These are phyloP conservation scores for Dactylellina parvicollis DNA, from an alignment of 2,329 filamentous ascomycete genomes.

Conservation along the genomic window DNA sequence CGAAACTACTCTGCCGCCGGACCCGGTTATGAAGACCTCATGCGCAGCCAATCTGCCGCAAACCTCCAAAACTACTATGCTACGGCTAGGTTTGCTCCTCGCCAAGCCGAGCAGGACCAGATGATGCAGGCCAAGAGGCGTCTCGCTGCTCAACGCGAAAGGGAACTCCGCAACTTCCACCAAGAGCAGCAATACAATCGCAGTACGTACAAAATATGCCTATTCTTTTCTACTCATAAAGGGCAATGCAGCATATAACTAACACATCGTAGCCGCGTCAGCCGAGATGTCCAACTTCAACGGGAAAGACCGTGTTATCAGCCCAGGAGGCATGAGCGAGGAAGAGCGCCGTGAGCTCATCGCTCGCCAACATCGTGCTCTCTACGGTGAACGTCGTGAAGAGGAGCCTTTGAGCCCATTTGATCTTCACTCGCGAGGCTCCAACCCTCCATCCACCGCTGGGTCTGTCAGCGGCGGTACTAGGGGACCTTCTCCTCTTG, in stretches of 20 bases:
- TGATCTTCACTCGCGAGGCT: slow-evolving; percentile 49
- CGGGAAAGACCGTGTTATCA: slow-evolving; percentile 86
- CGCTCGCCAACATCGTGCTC: slow-evolving; percentile 89
- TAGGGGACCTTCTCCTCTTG: slow-evolving; percentile 58
- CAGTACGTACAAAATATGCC: slow-evolving; percentile 74
- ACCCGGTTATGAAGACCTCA: slow-evolving; percentile 65
- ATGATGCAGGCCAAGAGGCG: slow-evolving; percentile 99
- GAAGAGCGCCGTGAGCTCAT: slow-evolving; percentile 96
- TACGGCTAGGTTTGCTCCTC: slow-evolving; percentile 88
- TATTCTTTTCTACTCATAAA: background rate
- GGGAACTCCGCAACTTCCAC: slow-evolving; percentile 99
- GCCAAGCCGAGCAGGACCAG: slow-evolving; percentile 92
- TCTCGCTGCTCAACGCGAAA: slow-evolving; percentile 98
- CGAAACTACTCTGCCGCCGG: slow-evolving; percentile 58
- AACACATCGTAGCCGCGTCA: slow-evolving; percentile 64
- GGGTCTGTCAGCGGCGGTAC: slow-evolving; percentile 59
- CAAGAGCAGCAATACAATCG: slow-evolving; percentile 99
- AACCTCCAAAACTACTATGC: slow-evolving; percentile 95
- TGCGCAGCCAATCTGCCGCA: slow-evolving; percentile 76
- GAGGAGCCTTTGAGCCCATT: slow-evolving; percentile 42
- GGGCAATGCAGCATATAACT: slow-evolving; percentile 54
- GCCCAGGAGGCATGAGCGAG: slow-evolving; percentile 87
- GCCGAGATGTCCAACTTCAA: slow-evolving; percentile 72
- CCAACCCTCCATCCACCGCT: slow-evolving; percentile 58
- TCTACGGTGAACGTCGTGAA: slow-evolving; percentile 74